phyloP scores from a whole-genome alignment of 257 asterid genomes.

The Forsythia viridissima region DNA sequence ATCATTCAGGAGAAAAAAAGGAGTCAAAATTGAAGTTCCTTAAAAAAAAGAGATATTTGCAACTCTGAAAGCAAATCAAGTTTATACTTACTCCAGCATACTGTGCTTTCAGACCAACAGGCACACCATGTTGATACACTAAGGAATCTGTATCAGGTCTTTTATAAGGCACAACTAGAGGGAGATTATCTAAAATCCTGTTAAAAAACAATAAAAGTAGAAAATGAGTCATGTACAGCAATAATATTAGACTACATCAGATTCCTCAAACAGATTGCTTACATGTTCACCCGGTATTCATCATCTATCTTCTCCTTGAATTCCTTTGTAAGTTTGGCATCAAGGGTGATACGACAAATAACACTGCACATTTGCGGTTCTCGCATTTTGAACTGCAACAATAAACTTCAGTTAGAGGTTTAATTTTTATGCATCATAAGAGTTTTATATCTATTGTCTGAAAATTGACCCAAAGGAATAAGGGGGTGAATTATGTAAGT shows the following conservation, averaged over 20 bases:
- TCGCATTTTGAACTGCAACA: conserved; percentile 47
- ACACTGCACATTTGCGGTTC: conserved; percentile 48
- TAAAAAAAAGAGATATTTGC: neutral
- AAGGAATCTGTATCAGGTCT: neutral
- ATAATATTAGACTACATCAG: neutral
- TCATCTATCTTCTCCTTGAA: conserved; percentile 53
- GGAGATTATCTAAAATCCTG: conserved; percentile 7
- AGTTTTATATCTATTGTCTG: neutral
- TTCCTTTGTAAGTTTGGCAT: conserved; percentile 46
- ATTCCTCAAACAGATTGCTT: conserved; percentile 2
- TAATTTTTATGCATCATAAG: neutral
- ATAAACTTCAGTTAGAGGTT: conserved; percentile 1
- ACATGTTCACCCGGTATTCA: conserved; percentile 54
- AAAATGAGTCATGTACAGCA: neutral
- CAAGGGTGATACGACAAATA: conserved; percentile 34
- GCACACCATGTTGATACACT: conserved; percentile 1
- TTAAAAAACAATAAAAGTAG: neutral
- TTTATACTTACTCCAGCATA: neutral
- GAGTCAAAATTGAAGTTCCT: neutral
- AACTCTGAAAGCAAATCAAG: neutral
- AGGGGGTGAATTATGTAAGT: neutral
- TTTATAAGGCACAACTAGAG: conserved; percentile 2
- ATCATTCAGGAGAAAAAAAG: neutral
- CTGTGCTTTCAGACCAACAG: neutral
- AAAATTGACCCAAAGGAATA: neutral